Percentiles rank a stretch among this genome's conserved stretches.
Conservation (phyloP, 106 monocot genomes). For the Platanthera zijinensis region DNA sequence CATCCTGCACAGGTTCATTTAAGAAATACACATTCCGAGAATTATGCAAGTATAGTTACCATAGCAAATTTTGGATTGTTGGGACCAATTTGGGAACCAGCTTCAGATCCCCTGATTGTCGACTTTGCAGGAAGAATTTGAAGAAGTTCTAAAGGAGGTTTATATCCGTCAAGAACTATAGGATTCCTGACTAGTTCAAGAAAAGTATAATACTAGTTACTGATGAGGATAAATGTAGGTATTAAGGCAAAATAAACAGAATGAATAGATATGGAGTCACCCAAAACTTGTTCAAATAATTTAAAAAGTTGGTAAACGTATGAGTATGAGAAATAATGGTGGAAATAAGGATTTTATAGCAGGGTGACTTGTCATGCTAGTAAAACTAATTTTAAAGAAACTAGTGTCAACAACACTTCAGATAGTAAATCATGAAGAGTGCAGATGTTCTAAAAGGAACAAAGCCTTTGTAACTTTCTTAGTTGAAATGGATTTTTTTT, state of each 20-base stretch:
- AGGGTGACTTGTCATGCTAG: background rate
- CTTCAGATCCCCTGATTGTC: constrained; percentile 63
- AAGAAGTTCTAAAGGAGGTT: constrained; percentile 72
- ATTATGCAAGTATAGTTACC: constrained; percentile 27
- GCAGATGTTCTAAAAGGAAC: background rate
- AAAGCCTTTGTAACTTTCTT: background rate
- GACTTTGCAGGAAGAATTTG: constrained; percentile 88
- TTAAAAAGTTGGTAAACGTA: background rate
- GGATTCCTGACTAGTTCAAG: constrained; percentile 65
- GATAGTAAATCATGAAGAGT: background rate
- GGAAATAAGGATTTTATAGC: background rate
- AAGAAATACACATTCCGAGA: background rate
- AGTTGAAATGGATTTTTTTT: background rate
- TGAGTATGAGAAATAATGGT: background rate
- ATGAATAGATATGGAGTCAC: background rate
- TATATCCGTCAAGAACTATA: constrained; percentile 63
- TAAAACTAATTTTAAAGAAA: background rate
- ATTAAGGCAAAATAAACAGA: background rate
- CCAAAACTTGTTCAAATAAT: background rate
- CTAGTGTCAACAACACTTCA: background rate
- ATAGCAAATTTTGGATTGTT: constrained; percentile 81
- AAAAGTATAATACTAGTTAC: constrained; percentile 3
- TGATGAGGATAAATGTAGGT: background rate
- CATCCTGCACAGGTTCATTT: background rate
- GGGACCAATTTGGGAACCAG: constrained; percentile 84